Evolutionary conservation across 78 protist genomes (phyloP).

Genomic region (Pelomyxa schiedti): DNA sequence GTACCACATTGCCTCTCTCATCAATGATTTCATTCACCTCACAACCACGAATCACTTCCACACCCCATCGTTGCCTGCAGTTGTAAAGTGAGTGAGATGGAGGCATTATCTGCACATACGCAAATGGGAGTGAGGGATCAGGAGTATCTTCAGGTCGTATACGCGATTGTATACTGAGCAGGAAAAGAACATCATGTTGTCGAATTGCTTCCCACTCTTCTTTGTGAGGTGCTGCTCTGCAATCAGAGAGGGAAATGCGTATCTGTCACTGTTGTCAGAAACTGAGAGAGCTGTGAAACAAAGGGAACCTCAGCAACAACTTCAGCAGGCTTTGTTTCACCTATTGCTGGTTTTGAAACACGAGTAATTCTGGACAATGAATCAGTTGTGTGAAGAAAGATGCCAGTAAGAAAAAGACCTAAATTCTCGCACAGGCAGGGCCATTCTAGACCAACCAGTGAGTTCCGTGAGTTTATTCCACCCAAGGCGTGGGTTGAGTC

Average conservation of each 20-base stretch:
- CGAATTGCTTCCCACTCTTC: constrained; percentile 73
- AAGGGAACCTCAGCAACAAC: constrained; percentile 47
- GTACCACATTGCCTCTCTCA: constrained; percentile 14
- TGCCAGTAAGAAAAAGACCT: not conserved
- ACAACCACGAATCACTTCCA: constrained; percentile 55
- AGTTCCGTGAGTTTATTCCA: constrained; percentile 14
- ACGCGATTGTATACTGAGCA: constrained; percentile 37
- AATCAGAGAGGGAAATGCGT: not conserved
- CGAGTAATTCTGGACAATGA: not conserved
- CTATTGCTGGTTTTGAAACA: constrained; percentile 53
- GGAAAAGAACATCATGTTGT: constrained; percentile 66
- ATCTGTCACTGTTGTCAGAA: not conserved
- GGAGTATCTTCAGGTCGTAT: not conserved
- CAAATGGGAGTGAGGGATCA: not conserved
- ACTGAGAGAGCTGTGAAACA: not conserved
- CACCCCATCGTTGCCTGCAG: constrained; percentile 13
- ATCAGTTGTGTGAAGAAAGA: not conserved
- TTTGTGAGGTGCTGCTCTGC: not conserved
- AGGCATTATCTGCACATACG: not conserved
- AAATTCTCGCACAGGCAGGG: constrained; percentile 48
- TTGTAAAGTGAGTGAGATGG: too few species aligned
- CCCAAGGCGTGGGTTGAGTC: constrained; percentile 26
- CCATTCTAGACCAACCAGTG: constrained; percentile 76
- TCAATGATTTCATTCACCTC: constrained; percentile 22
- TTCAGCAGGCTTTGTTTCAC: constrained; percentile 62